phyloP scores from a whole-genome alignment of 116 monocot species.

The Dioscorea cayenensis region DNA sequence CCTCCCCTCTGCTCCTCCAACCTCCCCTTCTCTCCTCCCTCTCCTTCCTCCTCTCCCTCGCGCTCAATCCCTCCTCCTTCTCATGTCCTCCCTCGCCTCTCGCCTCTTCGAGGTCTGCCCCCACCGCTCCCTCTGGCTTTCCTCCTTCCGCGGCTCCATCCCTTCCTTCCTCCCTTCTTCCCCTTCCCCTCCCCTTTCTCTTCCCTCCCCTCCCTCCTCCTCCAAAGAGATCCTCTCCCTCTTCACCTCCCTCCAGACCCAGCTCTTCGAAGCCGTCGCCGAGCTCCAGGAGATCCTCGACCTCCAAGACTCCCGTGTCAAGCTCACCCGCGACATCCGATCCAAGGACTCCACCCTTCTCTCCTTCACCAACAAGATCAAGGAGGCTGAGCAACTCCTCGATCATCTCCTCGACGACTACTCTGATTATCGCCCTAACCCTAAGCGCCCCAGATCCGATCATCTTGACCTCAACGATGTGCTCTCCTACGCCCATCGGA shows the following conservation, averaged over 20 bases:
- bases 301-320: constrained; percentile 50
- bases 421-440: constrained; percentile 37
- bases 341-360: constrained; percentile 46
- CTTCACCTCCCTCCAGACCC: constrained; percentile 75
- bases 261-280: constrained; percentile 79
- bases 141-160: constrained; percentile 52
- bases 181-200: constrained; percentile 7
- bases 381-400: constrained; percentile 59
- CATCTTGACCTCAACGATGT: constrained; percentile 42
- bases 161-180: constrained; percentile 29
- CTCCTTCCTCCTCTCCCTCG: constrained; percentile 92
- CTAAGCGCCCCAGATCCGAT: constrained; percentile 21
- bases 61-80: constrained; percentile 67
- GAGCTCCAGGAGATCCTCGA: constrained; percentile 86
- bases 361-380: constrained; percentile 54
- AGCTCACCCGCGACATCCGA: constrained; percentile 38
- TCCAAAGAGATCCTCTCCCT: constrained; percentile 56
- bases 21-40: constrained; percentile 61
- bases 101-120: constrained; percentile 75
- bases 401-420: constrained; percentile 76
- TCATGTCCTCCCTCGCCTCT: constrained; percentile 67
- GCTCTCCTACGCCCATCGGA: constrained; percentile 72
- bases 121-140: constrained; percentile 59
- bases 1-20: constrained; percentile 1
- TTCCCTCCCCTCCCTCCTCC: constrained; percentile 20